These are phyloP conservation scores for Hericium rajendrae DNA, from an alignment of 768 basidiomycete species.

Conservation along the genomic window DNA sequence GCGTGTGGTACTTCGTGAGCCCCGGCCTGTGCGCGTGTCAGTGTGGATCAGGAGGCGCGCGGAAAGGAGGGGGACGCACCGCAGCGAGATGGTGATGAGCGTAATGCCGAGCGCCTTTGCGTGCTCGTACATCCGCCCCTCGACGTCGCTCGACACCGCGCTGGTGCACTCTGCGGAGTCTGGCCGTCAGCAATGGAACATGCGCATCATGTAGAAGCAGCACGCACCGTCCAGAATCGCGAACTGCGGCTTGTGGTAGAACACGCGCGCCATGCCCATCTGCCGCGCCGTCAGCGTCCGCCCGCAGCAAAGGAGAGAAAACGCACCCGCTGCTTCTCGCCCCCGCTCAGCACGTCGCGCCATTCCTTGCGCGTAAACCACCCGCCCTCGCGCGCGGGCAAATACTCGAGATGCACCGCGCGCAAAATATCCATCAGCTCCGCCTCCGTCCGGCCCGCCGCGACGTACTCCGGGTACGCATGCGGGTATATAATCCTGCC, in stretches of 20 bases:
- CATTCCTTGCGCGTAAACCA: constrained; percentile 89
- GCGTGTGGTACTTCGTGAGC: constrained; percentile 81
- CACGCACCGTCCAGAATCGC: constrained; percentile 76
- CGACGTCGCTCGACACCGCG: constrained; percentile 92
- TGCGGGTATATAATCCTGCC: constrained; percentile 79
- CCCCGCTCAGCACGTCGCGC: constrained; percentile 92
- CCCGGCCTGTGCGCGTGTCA: constrained; percentile 48
- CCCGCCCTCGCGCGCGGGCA: constrained; percentile 83
- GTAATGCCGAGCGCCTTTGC: constrained; percentile 85
- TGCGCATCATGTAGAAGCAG: no score
- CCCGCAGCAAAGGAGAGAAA: background rate
- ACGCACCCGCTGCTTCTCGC: constrained; percentile 86
- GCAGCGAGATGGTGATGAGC: constrained; percentile 84
- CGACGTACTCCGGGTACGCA: constrained; percentile 63
- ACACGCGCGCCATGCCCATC: constrained; percentile 91
- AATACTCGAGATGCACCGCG: constrained; percentile 74
- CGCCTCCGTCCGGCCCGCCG: constrained; percentile 47
- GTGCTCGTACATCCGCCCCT: constrained; percentile 92
- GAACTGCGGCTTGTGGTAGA: constrained; percentile 79
- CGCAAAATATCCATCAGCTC: constrained; percentile 73
- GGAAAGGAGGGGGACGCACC: constrained; percentile 31
- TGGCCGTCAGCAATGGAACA: background rate
- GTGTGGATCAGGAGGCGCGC: background rate
- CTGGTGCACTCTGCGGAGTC: constrained; percentile 72
- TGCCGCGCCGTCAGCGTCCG: constrained; percentile 19